Conservation (phyloP, 2,329 filamentous ascomycete species). For the Verticillium isaacii region DNA sequence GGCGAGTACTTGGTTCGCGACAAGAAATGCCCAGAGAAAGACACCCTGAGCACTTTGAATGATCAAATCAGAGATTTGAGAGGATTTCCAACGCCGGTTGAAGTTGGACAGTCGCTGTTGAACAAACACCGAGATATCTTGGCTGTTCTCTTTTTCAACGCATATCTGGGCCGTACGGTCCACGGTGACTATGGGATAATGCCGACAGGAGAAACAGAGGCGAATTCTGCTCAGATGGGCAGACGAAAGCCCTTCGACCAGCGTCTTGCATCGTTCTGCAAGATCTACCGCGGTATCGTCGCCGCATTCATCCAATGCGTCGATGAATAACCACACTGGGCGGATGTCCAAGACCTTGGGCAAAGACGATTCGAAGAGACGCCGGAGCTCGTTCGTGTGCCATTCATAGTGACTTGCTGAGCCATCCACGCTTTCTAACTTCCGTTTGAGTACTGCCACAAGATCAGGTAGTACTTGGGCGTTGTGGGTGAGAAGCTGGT, state of each 20-base stretch:
- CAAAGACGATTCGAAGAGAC: constrained; percentile 12
- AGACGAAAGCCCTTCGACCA: constrained; percentile 14
- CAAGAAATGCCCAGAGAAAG: constrained; percentile 31
- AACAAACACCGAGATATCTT: constrained; percentile 25
- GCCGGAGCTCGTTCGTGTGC: neutral
- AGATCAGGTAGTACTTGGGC: constrained; percentile 22
- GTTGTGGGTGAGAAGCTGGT: constrained; percentile 33
- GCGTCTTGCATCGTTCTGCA: constrained; percentile 12
- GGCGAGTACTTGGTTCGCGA: constrained; percentile 13
- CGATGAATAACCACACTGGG: constrained; percentile 23
- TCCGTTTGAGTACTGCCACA: neutral
- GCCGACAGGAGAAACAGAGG: constrained; percentile 26
- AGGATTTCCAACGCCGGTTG: neutral
- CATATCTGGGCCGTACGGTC: constrained; percentile 15
- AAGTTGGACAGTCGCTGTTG: constrained; percentile 11
- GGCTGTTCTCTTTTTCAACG: constrained; percentile 22
- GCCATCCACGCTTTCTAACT: neutral
- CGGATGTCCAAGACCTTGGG: constrained; percentile 11
- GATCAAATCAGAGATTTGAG: constrained; percentile 14
- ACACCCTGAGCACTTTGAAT: constrained; percentile 21
- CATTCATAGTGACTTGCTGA: neutral
- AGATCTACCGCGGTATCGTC: constrained; percentile 16
- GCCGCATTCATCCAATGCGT: constrained; percentile 29
- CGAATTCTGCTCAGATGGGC: constrained; percentile 12
- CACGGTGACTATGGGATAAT: constrained; percentile 21